Evolutionary conservation across 2,329 filamentous ascomycete genomes (phyloP), one percentile per base, ranked within the genome.

Genomic region (Colletotrichum sp.): DNA sequence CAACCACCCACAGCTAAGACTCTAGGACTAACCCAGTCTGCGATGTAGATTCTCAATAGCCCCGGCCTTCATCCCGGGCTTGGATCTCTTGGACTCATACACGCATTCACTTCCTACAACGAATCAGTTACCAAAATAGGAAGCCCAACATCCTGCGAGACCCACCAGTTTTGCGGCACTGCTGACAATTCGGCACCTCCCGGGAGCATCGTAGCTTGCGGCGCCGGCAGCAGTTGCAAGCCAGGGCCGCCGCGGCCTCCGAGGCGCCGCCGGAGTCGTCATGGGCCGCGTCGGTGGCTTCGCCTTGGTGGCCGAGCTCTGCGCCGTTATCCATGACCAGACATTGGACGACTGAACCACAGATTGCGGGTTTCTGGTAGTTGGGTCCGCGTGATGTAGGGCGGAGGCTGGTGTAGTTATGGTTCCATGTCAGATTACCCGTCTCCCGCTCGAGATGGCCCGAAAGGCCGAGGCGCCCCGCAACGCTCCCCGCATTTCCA

Each of bases 161-260:
- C 74, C 67, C 65, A 76, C 74, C 69, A 1, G 69, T 76, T 49
- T 76, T 76, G 24, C 74, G 74, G 28, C 69, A 76, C 15, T 76
- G 74, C 13, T 76, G 74, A 26, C 74, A 76, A 10, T 57, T 52
- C 16, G 74, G 74, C 1, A 76, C 64, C 57, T 76, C 69, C 18
- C 69, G 57, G 39, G 74, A 72, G 4, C 74, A 72, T 7, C 74
- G 64, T 13, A 76, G 32, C 65, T 76, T 76, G 2, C 74, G 74
- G 49, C 69, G 73, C 36, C 68, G 70, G 36, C 71, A 69, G 62
- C 70, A 69, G 52, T 77, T 77, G 66, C 75, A 77, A 6, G 75
- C 65, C 28, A 77, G 71, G 8, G 65, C 70, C 79, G 87, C 82
- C 36, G 85, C 91, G 30, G 89, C 86, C 36, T 90, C 89, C 75